phyloP scores from a whole-genome alignment of 495 filamentous ascomycete species.

The Aspergillus steynii region DNA sequence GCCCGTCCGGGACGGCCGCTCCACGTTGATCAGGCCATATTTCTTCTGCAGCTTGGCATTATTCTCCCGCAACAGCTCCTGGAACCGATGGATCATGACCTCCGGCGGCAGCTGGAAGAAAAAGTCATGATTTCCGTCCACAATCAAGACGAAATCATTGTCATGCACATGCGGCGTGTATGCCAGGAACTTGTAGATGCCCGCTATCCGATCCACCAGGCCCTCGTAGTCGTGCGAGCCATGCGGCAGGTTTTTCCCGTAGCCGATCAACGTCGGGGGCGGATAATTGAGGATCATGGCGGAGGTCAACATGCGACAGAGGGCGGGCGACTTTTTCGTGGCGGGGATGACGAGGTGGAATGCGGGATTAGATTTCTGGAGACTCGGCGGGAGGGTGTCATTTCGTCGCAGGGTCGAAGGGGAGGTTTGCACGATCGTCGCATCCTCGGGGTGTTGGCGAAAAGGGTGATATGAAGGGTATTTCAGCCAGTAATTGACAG shows the following conservation, averaged over 20 bases:
- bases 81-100: slow-evolving; percentile 57
- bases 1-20: slow-evolving; percentile 19
- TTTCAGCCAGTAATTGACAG: slow-evolving; percentile 35
- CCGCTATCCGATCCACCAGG: slow-evolving; percentile 47
- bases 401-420: slow-evolving; percentile 23
- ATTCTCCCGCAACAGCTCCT: slow-evolving; percentile 46
- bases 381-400: slow-evolving; percentile 33
- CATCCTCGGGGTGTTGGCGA: slow-evolving; percentile 36
- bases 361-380: slow-evolving; percentile 50
- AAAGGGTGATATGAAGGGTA: slow-evolving; percentile 41
- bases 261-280: slow-evolving; percentile 57
- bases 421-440: slow-evolving; percentile 29
- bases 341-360: slow-evolving; percentile 64
- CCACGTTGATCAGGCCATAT: slow-evolving; percentile 45
- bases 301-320: slow-evolving; percentile 62
- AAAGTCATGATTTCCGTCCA: slow-evolving; percentile 53
- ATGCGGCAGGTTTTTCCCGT: slow-evolving; percentile 31
- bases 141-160: slow-evolving; percentile 61
- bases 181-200: slow-evolving; percentile 54
- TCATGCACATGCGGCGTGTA: slow-evolving; percentile 49
- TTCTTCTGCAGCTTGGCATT: slow-evolving; percentile 48
- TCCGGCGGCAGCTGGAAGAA: slow-evolving; percentile 65
- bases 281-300: slow-evolving; percentile 64
- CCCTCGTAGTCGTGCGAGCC: slow-evolving; percentile 34
- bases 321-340: slow-evolving; percentile 44